phyloP scores from a whole-genome alignment of 2,329 filamentous ascomycete genomes.

The Botryotinia convoluta region DNA sequence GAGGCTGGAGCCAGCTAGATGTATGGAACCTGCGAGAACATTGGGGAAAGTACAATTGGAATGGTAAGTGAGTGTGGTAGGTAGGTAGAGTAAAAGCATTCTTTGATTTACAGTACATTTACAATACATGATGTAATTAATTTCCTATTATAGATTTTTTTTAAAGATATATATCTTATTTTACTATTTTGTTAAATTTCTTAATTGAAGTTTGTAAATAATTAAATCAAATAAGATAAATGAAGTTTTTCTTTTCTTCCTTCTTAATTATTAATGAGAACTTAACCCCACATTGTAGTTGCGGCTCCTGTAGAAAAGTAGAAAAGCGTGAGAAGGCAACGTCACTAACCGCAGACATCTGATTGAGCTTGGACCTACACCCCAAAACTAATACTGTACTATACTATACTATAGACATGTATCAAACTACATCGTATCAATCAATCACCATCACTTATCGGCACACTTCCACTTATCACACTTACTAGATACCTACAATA shows the following conservation, averaged over 20 bases:
- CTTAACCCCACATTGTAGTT: slow-evolving; percentile 11
- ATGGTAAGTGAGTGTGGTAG: not conserved
- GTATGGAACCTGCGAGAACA: slow-evolving; percentile 21
- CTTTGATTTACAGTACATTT: not conserved
- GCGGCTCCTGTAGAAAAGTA: slow-evolving; percentile 4
- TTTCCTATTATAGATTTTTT: not conserved
- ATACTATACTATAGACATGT: not conserved
- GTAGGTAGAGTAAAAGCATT: not conserved
- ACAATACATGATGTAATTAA: not conserved
- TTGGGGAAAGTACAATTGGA: slow-evolving; percentile 14
- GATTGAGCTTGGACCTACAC: slow-evolving; percentile 16
- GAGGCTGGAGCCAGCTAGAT: slow-evolving; percentile 13
- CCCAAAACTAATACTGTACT: not conserved
- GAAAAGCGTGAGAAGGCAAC: slow-evolving; percentile 1
- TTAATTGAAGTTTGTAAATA: not conserved
- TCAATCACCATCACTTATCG: not conserved
- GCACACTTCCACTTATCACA: not conserved
- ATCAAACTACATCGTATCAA: not conserved
- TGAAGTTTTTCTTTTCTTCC: not conserved
- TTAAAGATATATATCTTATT: not conserved
- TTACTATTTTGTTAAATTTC: not conserved
- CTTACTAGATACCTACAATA: not conserved
- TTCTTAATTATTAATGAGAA: not conserved
- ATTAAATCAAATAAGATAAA: not conserved
- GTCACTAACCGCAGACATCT: not conserved